A percentile compares a stretch with the other conserved stretches of the same genome.
These are phyloP conservation scores for Trypanosoma lewisi DNA, from an alignment of 208 protist genomes.

Conservation along the genomic window DNA sequence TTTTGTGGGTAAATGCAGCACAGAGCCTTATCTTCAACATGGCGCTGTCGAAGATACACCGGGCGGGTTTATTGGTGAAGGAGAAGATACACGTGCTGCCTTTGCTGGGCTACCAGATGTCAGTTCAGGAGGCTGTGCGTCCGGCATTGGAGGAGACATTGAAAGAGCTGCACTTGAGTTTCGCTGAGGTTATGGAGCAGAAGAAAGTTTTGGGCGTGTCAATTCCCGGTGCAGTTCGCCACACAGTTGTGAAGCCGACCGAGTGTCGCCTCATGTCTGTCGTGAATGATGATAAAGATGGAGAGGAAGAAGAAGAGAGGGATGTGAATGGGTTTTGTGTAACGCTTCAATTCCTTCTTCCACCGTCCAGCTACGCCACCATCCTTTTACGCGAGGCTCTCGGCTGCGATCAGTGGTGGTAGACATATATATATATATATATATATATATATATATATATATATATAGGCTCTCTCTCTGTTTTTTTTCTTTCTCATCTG, in stretches of 20 bases:
- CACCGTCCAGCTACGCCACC: slow-evolving; percentile 83
- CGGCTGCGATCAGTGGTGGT: slow-evolving; percentile 66
- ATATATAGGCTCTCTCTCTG: background rate
- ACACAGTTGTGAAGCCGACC: slow-evolving; percentile 38
- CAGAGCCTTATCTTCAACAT: slow-evolving; percentile 85
- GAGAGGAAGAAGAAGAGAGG: background rate
- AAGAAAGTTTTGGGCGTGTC: slow-evolving; percentile 68
- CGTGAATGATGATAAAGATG: background rate
- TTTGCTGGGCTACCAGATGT: slow-evolving; percentile 14
- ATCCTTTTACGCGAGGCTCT: slow-evolving; percentile 76
- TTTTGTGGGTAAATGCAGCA: slow-evolving; percentile 75
- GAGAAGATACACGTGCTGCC: slow-evolving; percentile 4
- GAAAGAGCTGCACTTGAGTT: slow-evolving; percentile 5
- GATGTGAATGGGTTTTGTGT: slow-evolving; percentile 14
- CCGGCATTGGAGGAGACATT: slow-evolving; percentile 14
- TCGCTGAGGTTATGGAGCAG: slow-evolving; percentile 31
- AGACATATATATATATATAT: background rate
- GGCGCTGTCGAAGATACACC: slow-evolving; percentile 35
- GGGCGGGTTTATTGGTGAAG: background rate
- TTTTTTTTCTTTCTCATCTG: slow-evolving; percentile 6
- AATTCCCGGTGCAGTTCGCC: slow-evolving; percentile 51
- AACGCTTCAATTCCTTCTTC: slow-evolving; percentile 53
- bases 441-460: background rate
- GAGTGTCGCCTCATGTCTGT: slow-evolving; percentile 5
- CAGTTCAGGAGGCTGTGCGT: background rate